Evolutionary conservation across 75 land plant genomes (phyloP).

Genomic region (Larix kaempferi): DNA sequence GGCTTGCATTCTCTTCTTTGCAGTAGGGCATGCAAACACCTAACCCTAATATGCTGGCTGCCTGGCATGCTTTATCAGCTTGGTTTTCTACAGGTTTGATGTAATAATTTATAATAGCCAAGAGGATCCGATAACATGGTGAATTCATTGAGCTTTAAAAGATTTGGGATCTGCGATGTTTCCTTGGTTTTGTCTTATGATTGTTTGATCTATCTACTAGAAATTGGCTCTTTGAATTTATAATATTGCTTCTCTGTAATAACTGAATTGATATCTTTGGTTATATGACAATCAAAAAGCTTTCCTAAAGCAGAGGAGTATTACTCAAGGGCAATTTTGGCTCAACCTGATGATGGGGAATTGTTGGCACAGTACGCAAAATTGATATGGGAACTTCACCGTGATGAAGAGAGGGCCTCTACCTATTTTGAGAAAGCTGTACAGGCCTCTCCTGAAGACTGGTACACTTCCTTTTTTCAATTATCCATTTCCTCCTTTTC

Average conservation of each 20-base stretch:
- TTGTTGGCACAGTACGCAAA: slow-evolving; percentile 51
- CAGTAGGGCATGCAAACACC: neutral
- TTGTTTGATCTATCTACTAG: neutral
- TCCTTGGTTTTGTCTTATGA: neutral
- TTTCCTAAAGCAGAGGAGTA: slow-evolving; percentile 44
- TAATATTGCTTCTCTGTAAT: neutral
- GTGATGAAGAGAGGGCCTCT: slow-evolving; percentile 42
- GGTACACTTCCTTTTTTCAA: slow-evolving; percentile 21
- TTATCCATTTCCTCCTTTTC: no score
- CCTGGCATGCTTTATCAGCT: neutral
- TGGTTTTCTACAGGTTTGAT: no score
- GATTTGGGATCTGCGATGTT: neutral
- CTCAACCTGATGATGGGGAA: slow-evolving; percentile 57
- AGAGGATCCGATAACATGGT: neutral
- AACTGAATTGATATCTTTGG: slow-evolving; percentile 5
- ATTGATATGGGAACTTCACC: slow-evolving; percentile 57
- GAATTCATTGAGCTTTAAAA: neutral
- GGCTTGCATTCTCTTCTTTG: neutral
- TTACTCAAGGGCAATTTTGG: slow-evolving; percentile 45
- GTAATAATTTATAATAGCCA: neutral
- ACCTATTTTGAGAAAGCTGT: slow-evolving; percentile 55
- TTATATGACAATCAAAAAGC: slow-evolving; percentile 35
- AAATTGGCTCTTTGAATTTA: neutral
- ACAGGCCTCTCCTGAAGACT: slow-evolving; percentile 47
- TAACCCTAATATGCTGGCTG: neutral